phyloP scores from a whole-genome alignment of 2,329 filamentous ascomycete species.

The Exophiala alcalophila region DNA sequence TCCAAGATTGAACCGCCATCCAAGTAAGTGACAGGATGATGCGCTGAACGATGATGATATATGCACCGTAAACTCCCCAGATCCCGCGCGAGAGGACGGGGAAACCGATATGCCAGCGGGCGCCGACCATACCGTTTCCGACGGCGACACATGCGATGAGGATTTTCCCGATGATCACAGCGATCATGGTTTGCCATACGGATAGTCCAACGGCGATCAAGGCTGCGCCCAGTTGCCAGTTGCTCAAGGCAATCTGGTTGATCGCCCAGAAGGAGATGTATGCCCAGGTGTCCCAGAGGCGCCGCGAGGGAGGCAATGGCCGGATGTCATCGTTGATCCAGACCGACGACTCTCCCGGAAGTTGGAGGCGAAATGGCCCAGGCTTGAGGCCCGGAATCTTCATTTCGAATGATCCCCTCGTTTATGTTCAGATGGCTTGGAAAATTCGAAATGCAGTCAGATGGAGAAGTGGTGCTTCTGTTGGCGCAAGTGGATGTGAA shows the following conservation, averaged over 20 bases:
- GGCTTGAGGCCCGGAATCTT: constrained; percentile 9
- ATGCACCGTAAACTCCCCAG: constrained; percentile 45
- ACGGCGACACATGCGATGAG: constrained; percentile 38
- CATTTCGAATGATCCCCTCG: constrained; percentile 2
- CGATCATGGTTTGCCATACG: constrained; percentile 42
- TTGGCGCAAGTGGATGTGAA: too few species aligned
- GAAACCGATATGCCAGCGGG: constrained; percentile 45
- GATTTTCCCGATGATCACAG: constrained; percentile 41
- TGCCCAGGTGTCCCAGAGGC: constrained; percentile 38
- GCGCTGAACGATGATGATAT: constrained; percentile 41
- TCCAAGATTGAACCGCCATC: constrained; percentile 39
- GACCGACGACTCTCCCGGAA: constrained; percentile 29
- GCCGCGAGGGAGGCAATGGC: constrained; percentile 40
- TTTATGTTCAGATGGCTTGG: too few species aligned
- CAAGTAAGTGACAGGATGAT: constrained; percentile 39
- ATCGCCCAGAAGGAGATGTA: constrained; percentile 43
- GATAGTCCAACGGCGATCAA: constrained; percentile 40
- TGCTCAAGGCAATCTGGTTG: constrained; percentile 37
- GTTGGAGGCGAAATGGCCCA: constrained; percentile 9
- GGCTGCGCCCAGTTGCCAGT: constrained; percentile 39
- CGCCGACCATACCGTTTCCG: constrained; percentile 38
- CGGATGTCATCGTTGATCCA: constrained; percentile 44
- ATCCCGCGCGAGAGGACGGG: constrained; percentile 42
- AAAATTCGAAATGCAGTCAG: too few species aligned
- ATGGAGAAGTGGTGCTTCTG: too few species aligned